These are phyloP conservation scores for Sporothrix sp. DNA, from an alignment of 2,329 filamentous ascomycete species.

Conservation along the genomic window DNA sequence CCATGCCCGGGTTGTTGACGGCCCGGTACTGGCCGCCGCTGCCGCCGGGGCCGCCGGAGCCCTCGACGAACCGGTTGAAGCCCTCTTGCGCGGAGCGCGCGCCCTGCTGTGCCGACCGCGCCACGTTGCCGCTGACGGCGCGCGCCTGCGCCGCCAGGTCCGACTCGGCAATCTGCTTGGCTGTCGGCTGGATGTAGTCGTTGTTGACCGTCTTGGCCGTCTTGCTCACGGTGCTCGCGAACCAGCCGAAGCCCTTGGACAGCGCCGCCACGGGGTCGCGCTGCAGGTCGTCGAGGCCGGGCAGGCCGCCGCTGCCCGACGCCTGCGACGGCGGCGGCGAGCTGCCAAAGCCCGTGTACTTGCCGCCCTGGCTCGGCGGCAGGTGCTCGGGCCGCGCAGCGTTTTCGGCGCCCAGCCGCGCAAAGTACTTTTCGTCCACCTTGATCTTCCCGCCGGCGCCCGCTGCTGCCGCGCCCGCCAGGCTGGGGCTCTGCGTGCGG, in stretches of 20 bases:
- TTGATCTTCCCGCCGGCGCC: conserved; percentile 39
- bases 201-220: conserved; percentile 87
- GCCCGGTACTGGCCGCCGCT: conserved; percentile 27
- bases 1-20: conserved; percentile 31
- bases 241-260: conserved; percentile 91
- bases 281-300: conserved; percentile 78
- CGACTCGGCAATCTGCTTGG: conserved; percentile 75
- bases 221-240: conserved; percentile 77
- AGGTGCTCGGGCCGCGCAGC: conserved; percentile 62
- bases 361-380: conserved; percentile 83
- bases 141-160: conserved; percentile 63
- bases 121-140: conserved; percentile 55
- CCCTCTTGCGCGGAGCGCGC: conserved; percentile 67
- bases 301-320: conserved; percentile 38
- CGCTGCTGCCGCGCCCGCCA: not conserved
- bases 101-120: conserved; percentile 55
- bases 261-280: conserved; percentile 81
- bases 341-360: conserved; percentile 85
- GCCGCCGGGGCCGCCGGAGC: conserved; percentile 31
- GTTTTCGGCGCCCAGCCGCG: conserved; percentile 74
- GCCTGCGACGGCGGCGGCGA: conserved; percentile 44
- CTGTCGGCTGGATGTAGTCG: conserved; percentile 84
- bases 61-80: conserved; percentile 83
- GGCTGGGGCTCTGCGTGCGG: conserved; percentile 21
- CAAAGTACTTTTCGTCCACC: conserved; percentile 84